Evolutionary conservation across 2,329 filamentous ascomycete genomes (phyloP), one percentile per base, ranked within the genome.

Genomic region (Fusarium compactum): DNA sequence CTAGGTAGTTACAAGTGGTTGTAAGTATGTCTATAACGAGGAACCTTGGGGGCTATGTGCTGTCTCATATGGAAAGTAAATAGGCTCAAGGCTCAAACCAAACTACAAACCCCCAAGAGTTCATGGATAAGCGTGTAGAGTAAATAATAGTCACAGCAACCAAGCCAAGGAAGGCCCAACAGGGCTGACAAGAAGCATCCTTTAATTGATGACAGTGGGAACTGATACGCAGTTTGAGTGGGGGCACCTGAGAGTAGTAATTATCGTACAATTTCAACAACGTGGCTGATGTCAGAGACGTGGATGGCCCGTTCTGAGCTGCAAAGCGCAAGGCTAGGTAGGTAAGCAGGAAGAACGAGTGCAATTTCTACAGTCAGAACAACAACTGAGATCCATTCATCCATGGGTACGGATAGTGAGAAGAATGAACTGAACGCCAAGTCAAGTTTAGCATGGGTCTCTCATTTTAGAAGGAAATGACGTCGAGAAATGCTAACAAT

Each of bases 271-370:
- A 38, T 38, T 38, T n/a, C 18, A 38, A 24, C 66, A 74, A 74
- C 70, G 73, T 76, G 74, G 69, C 72, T 74, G 70, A 76, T 76
- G 72, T 74, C 59, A 72, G 74, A 76, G 60, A 62, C 60, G 70
- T 76, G 73, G 73, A 71, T 75, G 73, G 73, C 53, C 69, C 57
- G 43, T 56, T 18, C 25, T 57, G 41, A 58, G 30, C 20, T 43
- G 50, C n/a, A 43, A 27, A 53, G 45, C 44, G 34, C 22, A 53
- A 44, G 41, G 40, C 32, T 47, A 27, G 9, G 9, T 47, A 27
- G 9, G 9, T 27, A 58, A 27, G 41, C 43, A 52, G 32, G 44
- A 41, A 25, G 30, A 32, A n/a, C 20, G 32, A 62, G 22, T 30
- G 24, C 29, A 67, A 63, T 63, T 32, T 50, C 46, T 25, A 47